Evolutionary conservation across 495 filamentous ascomycete genomes (phyloP), one percentile per base, ranked within the genome.

Genomic region (Penicillium ochrochloron): DNA sequence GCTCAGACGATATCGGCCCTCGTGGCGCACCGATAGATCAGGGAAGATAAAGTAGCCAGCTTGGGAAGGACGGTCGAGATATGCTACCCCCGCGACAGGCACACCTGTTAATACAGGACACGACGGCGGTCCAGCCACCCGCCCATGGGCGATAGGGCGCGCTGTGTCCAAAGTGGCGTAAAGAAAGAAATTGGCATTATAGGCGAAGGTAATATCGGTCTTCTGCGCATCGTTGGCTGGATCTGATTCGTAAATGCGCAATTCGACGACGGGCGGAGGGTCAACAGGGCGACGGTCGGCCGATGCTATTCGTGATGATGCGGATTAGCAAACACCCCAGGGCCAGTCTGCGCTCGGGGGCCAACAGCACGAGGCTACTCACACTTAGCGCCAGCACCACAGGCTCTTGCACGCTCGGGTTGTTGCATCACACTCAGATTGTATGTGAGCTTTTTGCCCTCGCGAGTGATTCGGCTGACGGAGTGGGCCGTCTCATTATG

Each of bases 21-120:
- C 95, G 74, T 98, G 94, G 57, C 96, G 90, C 55, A 99, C 95
- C 1, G 95, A 98, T 41, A 99, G 82, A 77, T 99, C 95, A 0
- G 96, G 95, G 71, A 99, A 99, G 76, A 99, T 90, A 74, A 99
- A 99, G 77, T 98, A 99, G 59, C 96, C 95, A 51, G 94, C 95
- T 46, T 92, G 92, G 23, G 80, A 82, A 1, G 95, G 95, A 31
- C 96, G 92, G 70, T 99, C 95, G 29, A 99, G 83, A 74, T 98
- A 98, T 23, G 94, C 94, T 84, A 97, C 96, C 44, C 95, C 96
- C 44, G 96, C 96, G 8, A 97, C 95, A 2, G 94, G 93, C 66
- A 96, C 93, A 69, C 95, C 95, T 1, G 96, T 99, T 65, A 99
- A 83, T 41, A 98, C 93, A 1, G 94, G 92, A 27, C 89, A 89